Percentiles rank a stretch among this genome's conserved stretches.
These are phyloP conservation scores for Xylaria hypoxylon DNA, from an alignment of 2,329 filamentous ascomycete species.

Conservation along the genomic window DNA sequence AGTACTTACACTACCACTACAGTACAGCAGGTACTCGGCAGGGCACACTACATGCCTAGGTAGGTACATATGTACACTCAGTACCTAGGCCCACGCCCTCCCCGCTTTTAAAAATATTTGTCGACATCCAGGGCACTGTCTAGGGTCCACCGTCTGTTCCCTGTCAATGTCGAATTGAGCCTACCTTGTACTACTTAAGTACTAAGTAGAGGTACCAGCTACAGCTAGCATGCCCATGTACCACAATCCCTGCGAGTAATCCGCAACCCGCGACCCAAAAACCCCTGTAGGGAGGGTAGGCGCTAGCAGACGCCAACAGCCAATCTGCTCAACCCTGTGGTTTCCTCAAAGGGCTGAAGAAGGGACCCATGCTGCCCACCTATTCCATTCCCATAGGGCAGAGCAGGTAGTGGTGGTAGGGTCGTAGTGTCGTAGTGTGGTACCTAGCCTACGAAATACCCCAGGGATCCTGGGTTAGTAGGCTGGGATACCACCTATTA, in stretches of 20 bases:
- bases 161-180: conserved; percentile 18
- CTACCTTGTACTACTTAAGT: conserved; percentile 2
- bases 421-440: too few relatives aligned
- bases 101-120: conserved; percentile 26
- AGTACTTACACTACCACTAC: too few relatives aligned
- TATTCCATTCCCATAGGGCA: conserved; percentile 37
- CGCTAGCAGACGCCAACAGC: conserved; percentile 25
- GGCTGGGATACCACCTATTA: conserved; percentile 3
- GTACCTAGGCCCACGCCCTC: conserved; percentile 23
- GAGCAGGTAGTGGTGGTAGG: conserved; percentile 24
- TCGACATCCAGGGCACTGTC: conserved; percentile 21
- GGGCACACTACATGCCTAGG: too few relatives aligned
- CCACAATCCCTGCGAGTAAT: conserved; percentile 37
- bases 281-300: conserved; percentile 28
- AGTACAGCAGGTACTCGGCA: background rate
- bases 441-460: too few relatives aligned
- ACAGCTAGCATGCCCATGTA: conserved; percentile 33
- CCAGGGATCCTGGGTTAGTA: too few relatives aligned
- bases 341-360: conserved; percentile 40
- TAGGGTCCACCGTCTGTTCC: background rate
- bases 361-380: conserved; percentile 27
- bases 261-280: conserved; percentile 34
- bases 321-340: conserved; percentile 32
- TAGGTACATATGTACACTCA: too few relatives aligned
- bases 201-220: conserved; percentile 33